Evolutionary conservation across 495 filamentous ascomycete species (phyloP), one percentile per base, ranked within the genome.

Genomic region (Rhizodiscina lignyota): DNA sequence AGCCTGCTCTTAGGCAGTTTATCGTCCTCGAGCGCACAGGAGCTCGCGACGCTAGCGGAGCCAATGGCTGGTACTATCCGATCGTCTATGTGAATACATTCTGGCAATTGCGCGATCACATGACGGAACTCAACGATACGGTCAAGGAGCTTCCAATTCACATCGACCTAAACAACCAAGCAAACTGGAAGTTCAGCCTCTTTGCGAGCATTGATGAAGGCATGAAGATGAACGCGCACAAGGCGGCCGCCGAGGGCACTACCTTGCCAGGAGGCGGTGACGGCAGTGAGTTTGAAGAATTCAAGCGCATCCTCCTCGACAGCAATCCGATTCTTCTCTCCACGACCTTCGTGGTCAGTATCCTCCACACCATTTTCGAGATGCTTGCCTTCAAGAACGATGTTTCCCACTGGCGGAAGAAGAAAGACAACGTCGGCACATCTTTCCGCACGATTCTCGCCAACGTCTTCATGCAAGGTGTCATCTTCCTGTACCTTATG

Each of bases 401-500:
- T 52, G 92, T 97, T 49, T 68, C 83, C 18, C 89, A 97, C 58
- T 97, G 87, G 70, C 81, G 83, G 47, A 94, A 96, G 61, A 97
- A 97, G 81, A 97, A 97, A 62, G 91, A 96, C 62, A 81, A 87
- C 34, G 83, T 97, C 22, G 89, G 89, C 36, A 83, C 92, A 19
- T 93, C 84, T 5, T 79, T 97, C 29, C 82, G 89, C 23, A 91
- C 91, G 5, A 97, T 97, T 49, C 64, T 97, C 27, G 87, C 82
- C 42, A 97, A 96, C 49, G 87, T 96, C 42, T 84, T 96, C 58
- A 97, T 97, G 89, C 89, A 97, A 53, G 57, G 63, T 10, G 70
- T 96, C 49, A 94, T 97, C 55, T 93, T 97, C 69, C 72, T 97
- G 18, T 97, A 97, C 57, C 68, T 97, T n/a, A 62, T 97, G 50